A percentile compares a stretch with the other conserved stretches of the same genome.
Evolutionary conservation across 768 basidiomycete species (phyloP).

Genomic region (Kondoa subrosea): DNA sequence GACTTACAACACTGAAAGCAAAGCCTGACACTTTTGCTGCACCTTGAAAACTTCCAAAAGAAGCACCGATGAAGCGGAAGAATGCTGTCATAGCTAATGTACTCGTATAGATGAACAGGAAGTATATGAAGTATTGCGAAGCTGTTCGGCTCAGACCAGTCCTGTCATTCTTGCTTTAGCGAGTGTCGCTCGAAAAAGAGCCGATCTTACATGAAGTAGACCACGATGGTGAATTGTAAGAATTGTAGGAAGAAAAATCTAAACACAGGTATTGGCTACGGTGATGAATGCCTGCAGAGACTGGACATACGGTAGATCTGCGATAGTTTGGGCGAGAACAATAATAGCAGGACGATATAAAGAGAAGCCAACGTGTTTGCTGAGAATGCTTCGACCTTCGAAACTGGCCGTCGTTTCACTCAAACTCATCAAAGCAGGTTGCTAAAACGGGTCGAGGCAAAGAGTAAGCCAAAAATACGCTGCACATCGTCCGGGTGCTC

Average conservation of each 20-base stretch:
- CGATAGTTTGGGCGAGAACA: background rate
- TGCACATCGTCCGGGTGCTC: too few species aligned
- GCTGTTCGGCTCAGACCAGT: background rate
- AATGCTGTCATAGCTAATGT: slow-evolving; percentile 1
- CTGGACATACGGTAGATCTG: background rate
- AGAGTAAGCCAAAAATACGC: background rate
- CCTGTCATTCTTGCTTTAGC: too few species aligned
- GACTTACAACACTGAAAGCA: background rate
- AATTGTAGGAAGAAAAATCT: background rate
- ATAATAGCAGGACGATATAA: background rate
- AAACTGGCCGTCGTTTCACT: slow-evolving; percentile 3
- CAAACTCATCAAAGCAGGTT: background rate
- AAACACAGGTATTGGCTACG: background rate
- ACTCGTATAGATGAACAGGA: background rate
- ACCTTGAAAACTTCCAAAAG: background rate
- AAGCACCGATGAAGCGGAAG: background rate
- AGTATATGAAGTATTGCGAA: background rate
- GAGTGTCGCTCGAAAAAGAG: too few species aligned
- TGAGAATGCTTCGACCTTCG: background rate
- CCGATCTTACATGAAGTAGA: slow-evolving; percentile 3
- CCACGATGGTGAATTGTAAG: background rate
- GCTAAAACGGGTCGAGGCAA: background rate
- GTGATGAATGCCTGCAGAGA: background rate
- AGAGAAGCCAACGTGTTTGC: background rate
- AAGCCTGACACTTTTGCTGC: background rate